Conservation (phyloP, 345 rosid species). For the Populus pruinosa region DNA sequence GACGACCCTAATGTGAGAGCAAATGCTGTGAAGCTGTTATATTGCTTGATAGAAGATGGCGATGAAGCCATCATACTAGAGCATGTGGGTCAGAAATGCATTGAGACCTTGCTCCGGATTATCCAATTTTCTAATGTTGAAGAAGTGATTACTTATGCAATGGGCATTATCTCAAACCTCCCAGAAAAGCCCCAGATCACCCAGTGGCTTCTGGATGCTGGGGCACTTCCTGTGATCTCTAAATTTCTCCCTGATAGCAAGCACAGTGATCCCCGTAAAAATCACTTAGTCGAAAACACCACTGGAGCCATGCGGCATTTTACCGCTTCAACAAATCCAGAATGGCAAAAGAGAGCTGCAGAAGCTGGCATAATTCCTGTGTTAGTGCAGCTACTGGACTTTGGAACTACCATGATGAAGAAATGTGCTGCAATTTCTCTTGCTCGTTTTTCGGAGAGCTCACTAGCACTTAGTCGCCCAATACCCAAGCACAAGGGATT, state of each 20-base stretch:
- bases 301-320: conserved; percentile 55
- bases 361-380: conserved; percentile 48
- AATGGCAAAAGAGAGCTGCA: conserved; percentile 54
- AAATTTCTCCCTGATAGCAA: conserved; percentile 17
- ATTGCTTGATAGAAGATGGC: conserved; percentile 48
- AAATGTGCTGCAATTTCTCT: conserved; percentile 48
- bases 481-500: conserved; percentile 35
- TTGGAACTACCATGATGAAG: conserved; percentile 47
- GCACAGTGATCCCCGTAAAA: conserved; percentile 32
- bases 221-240: conserved; percentile 34
- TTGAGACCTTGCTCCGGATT: conserved; percentile 46
- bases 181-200: conserved; percentile 48
- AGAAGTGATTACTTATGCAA: conserved; percentile 48
- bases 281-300: conserved; percentile 43
- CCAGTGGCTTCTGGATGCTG: conserved; percentile 52
- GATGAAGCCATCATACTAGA: conserved; percentile 46
- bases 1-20: conserved; percentile 39
- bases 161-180: conserved; percentile 52
- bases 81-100: conserved; percentile 40
- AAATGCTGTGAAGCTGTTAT: conserved; percentile 60
- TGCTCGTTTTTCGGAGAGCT: conserved; percentile 45
- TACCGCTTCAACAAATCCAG: conserved; percentile 39
- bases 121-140: conserved; percentile 37
- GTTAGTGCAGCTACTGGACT: conserved; percentile 46
- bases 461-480: conserved; percentile 35